Evolutionary conservation across 371 early-diverging fungal genomes (phyloP).

Genomic region (Mortierella sp.): DNA sequence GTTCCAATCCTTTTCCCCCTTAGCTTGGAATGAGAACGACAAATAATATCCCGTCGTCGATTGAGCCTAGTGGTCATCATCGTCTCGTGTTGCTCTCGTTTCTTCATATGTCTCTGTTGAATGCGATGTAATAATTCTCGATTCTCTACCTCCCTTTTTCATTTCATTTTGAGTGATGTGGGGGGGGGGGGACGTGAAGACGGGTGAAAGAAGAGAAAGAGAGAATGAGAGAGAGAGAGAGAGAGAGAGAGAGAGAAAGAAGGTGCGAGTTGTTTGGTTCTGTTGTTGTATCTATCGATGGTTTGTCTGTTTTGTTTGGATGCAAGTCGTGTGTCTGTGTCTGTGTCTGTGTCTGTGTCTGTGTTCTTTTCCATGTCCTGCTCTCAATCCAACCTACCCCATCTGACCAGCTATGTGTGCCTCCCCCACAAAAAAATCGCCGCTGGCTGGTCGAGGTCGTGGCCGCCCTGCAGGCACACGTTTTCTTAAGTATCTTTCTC

Average conservation of each 20-base stretch:
- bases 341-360: constrained; percentile 2
- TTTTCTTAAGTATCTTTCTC: not conserved
- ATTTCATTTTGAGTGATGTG: too few species aligned
- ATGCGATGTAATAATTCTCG: too few species aligned
- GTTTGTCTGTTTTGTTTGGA: not conserved
- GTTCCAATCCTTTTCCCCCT: too few species aligned
- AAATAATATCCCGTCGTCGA: too few species aligned
- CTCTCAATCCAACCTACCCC: not conserved
- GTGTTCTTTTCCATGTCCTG: not conserved
- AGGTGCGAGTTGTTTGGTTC: not conserved
- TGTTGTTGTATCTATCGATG: too few species aligned
- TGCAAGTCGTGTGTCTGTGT: not conserved
- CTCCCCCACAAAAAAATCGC: not conserved
- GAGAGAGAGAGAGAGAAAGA: not conserved
- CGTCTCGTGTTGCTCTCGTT: too few species aligned
- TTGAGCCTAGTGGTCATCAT: too few species aligned
- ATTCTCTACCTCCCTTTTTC: too few species aligned
- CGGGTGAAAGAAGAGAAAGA: not conserved
- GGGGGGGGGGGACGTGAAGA: too few species aligned
- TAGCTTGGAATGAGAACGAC: too few species aligned
- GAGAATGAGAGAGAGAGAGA: not conserved
- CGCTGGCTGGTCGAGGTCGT: not conserved
- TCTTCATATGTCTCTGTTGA: too few species aligned
- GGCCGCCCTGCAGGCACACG: not conserved
- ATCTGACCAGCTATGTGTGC: not conserved